phyloP scores from a whole-genome alignment of 2,329 filamentous ascomycete genomes.

The Beauveria brongniartii region DNA sequence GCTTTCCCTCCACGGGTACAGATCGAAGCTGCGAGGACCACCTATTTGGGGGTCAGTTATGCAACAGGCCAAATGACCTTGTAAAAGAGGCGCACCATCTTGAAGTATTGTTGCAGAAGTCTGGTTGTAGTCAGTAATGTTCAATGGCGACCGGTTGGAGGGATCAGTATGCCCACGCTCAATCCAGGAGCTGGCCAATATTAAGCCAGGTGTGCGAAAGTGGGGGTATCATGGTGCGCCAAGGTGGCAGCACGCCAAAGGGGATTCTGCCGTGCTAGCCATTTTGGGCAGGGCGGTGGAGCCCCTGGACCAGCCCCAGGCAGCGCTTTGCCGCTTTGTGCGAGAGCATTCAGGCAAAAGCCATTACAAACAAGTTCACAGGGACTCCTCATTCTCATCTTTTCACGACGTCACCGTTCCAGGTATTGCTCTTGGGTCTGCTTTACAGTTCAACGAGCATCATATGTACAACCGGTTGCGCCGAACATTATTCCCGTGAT shows the following conservation, averaged over 20 bases:
- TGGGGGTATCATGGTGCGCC: constrained; percentile 7
- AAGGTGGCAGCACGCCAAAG: neutral
- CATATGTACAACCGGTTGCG: neutral
- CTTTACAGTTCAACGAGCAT: neutral
- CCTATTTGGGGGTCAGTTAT: constrained; percentile 44
- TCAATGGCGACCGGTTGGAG: constrained; percentile 10
- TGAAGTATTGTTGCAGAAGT: constrained; percentile 18
- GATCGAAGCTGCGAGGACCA: constrained; percentile 97
- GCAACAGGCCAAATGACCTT: too few species aligned
- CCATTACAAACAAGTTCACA: neutral
- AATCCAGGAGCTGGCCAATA: constrained; percentile 14
- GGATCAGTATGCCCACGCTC: constrained; percentile 7
- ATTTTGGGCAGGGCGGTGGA: constrained; percentile 9
- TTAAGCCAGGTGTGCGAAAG: constrained; percentile 15
- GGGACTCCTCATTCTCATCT: neutral
- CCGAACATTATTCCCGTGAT: neutral
- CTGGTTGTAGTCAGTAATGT: constrained; percentile 15
- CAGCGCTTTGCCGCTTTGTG: neutral
- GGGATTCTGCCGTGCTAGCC: constrained; percentile 12
- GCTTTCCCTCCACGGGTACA: constrained; percentile 97
- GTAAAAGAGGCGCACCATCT: constrained; percentile 28
- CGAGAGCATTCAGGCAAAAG: neutral
- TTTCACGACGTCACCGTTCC: neutral
- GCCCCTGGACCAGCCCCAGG: neutral
- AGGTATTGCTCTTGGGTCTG: neutral